Conservation (phyloP, 768 basidiomycete genomes). For the Scleroderma citrinum region DNA sequence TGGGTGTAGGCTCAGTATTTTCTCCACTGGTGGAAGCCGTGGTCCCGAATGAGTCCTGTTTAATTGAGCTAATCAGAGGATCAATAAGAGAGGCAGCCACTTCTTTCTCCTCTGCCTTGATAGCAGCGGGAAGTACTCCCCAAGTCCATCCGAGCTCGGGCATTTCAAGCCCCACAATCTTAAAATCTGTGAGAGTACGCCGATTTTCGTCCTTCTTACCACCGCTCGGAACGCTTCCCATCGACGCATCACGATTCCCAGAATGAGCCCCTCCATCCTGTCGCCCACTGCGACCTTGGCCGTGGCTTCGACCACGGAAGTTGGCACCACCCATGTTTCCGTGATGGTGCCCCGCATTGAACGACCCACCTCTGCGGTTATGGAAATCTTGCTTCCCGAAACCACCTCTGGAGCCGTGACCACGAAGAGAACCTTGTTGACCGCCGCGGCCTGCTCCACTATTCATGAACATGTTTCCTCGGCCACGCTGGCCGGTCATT, state of each 20-base stretch:
- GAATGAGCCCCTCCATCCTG: conserved; percentile 33
- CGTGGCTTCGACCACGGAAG: conserved; percentile 61
- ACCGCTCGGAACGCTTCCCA: conserved; percentile 38
- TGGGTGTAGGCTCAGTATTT: conserved; percentile 12
- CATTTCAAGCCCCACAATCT: conserved; percentile 88
- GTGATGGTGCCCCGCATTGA: conserved; percentile 41
- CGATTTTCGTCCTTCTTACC: conserved; percentile 86
- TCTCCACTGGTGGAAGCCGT: conserved; percentile 16
- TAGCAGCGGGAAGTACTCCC: conserved; percentile 51
- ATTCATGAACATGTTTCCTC: conserved; percentile 29
- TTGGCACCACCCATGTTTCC: conserved; percentile 34
- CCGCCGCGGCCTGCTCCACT: conserved; percentile 37
- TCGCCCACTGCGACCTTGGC: conserved; percentile 40
- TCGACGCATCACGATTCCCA: conserved; percentile 45
- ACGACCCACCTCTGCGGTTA: conserved; percentile 61
- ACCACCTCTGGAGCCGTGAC: conserved; percentile 61
- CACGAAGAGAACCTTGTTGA: conserved; percentile 47
- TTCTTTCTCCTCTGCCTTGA: conserved; percentile 35
- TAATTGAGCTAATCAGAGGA: conserved; percentile 26
- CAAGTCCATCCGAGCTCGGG: conserved; percentile 81
- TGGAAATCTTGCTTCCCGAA: conserved; percentile 61
- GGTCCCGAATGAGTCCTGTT: conserved; percentile 25
- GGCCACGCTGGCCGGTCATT: conserved; percentile 36
- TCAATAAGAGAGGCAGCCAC: conserved; percentile 26
- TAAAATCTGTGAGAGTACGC: conserved; percentile 95